phyloP scores from a whole-genome alignment of 2,329 filamentous ascomycete genomes.

The Lachnellula hyalina region DNA sequence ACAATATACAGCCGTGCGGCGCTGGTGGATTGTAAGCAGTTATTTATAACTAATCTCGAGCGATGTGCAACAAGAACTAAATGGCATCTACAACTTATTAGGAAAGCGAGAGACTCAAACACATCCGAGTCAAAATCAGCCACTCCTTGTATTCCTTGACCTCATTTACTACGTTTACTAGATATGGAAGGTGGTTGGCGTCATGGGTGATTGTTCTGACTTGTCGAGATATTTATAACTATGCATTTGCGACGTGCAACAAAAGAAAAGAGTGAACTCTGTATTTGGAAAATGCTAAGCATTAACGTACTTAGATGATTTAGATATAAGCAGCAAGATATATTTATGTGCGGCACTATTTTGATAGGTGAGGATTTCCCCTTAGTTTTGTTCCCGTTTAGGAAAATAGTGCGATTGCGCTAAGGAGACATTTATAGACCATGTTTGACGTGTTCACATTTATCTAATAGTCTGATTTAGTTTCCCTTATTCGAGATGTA shows the following conservation, averaged over 20 bases:
- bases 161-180: not conserved
- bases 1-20: not conserved
- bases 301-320: no score
- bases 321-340: no score
- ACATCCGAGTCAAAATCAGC: not conserved
- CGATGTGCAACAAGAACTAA: not conserved
- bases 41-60: not conserved
- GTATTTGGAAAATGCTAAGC: no score
- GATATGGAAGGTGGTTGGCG: not conserved
- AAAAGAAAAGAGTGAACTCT: not conserved
- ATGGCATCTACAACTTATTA: not conserved
- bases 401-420: no score
- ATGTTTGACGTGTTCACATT: not conserved
- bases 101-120: not conserved
- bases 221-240: not conserved
- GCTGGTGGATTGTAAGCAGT: not conserved
- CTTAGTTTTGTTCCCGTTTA: no score
- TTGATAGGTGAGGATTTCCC: no score
- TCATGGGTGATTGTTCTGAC: not conserved
- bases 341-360: no score
- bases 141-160: not conserved
- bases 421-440: no score
- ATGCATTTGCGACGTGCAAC: not conserved
- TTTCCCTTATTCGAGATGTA: no score
- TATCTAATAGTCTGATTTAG: not conserved